A percentile compares a stretch with the other conserved stretches of the same genome.
These are phyloP conservation scores for Cylindrotheca closterium DNA, from an alignment of 108 stramenopile species.

Conservation along the genomic window DNA sequence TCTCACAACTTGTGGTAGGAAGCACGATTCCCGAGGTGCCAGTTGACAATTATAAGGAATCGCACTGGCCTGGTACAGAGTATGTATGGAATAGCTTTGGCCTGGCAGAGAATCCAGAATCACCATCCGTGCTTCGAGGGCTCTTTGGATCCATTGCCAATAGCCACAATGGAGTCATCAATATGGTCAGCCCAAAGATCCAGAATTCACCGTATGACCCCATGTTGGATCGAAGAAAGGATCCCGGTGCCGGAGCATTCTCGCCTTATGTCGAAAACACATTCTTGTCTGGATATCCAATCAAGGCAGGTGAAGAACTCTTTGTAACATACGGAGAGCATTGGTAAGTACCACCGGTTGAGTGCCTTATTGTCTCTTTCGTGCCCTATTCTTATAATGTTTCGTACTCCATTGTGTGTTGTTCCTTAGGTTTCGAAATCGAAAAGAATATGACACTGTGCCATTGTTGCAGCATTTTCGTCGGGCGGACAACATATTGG, in stretches of 20 bases:
- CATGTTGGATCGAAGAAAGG: slow-evolving; percentile 36
- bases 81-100: slow-evolving; percentile 19
- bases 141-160: slow-evolving; percentile 52
- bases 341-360: neutral
- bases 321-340: slow-evolving; percentile 33
- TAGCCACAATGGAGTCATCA: slow-evolving; percentile 49
- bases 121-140: neutral
- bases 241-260: slow-evolving; percentile 52
- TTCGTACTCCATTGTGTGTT: neutral
- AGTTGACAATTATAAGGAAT: neutral
- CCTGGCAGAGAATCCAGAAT: slow-evolving; percentile 2
- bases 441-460: slow-evolving; percentile 12
- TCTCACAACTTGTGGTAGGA: slow-evolving; percentile 3
- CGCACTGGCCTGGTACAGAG: slow-evolving; percentile 13
- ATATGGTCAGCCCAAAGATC: slow-evolving; percentile 6
- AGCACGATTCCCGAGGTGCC: slow-evolving; percentile 13
- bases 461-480: slow-evolving; percentile 12
- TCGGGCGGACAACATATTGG: slow-evolving; percentile 3
- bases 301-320: slow-evolving; percentile 46
- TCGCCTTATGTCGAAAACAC: slow-evolving; percentile 13
- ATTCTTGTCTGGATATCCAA: slow-evolving; percentile 2
- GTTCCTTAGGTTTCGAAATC: slow-evolving; percentile 2
- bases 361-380: slow-evolving; percentile 6
- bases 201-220: slow-evolving; percentile 9
- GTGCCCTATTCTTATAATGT: neutral